phyloP scores from a whole-genome alignment of 352 stramenopile species.

The Globisporangium takayamanum region DNA sequence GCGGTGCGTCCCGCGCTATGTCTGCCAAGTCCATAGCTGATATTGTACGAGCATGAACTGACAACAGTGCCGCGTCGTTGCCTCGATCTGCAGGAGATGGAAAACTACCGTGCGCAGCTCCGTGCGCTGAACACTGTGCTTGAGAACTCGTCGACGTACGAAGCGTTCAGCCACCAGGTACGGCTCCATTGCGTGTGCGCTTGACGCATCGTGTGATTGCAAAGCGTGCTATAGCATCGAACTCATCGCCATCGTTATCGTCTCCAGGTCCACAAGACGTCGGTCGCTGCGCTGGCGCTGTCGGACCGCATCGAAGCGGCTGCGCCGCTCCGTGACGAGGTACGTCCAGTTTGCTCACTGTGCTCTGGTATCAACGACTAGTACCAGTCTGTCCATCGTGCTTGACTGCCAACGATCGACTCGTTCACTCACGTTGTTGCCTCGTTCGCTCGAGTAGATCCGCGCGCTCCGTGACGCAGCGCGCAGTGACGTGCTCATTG shows the following conservation, averaged over 20 bases:
- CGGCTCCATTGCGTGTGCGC: not conserved
- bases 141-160: constrained; percentile 72
- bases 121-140: constrained; percentile 61
- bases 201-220: not conserved
- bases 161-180: constrained; percentile 73
- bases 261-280: constrained; percentile 61
- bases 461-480: constrained; percentile 58
- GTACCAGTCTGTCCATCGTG: not conserved
- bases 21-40: not conserved
- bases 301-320: constrained; percentile 79
- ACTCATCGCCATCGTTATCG: not conserved
- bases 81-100: constrained; percentile 28
- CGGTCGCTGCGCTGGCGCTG: constrained; percentile 65
- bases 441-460: constrained; percentile 22
- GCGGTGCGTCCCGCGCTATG: constrained; percentile 12
- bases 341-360: constrained; percentile 5
- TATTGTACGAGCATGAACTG: not conserved
- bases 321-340: constrained; percentile 55
- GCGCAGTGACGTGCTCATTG: constrained; percentile 70
- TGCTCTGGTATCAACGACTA: too few relatives aligned
- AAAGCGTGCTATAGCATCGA: not conserved
- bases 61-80: not conserved
- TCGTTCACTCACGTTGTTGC: too few relatives aligned
- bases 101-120: constrained; percentile 60
- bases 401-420: too few relatives aligned